A percentile compares a stretch with the other conserved stretches of the same genome.
Conservation (phyloP, 305 asterid genomes). For the Andrographis paniculata region DNA sequence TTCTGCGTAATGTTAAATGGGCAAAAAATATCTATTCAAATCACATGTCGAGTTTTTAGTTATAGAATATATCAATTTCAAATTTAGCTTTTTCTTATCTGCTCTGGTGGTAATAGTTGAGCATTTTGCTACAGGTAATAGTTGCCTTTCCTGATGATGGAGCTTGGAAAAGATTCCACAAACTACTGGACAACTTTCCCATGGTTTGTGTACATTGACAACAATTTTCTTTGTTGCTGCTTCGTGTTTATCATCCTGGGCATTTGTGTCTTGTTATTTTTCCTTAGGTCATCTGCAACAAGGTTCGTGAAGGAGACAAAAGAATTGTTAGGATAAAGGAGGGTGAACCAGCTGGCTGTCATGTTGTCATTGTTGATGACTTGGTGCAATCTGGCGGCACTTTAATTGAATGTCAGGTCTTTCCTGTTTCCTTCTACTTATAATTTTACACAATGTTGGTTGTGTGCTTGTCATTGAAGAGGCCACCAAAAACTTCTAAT, state of each 20-base stretch:
- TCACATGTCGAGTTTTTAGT: too few species aligned
- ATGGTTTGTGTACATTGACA: conserved; percentile 36
- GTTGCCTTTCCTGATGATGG: conserved; percentile 99
- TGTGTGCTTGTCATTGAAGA: neutral
- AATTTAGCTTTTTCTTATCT: neutral
- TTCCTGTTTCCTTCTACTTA: neutral
- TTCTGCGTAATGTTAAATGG: too few species aligned
- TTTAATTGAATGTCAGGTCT: conserved; percentile 72
- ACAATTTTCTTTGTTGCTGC: neutral
- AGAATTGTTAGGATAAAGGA: conserved; percentile 68
- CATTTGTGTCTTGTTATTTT: neutral
- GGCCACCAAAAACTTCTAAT: too few species aligned
- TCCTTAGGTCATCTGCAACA: conserved; percentile 58
- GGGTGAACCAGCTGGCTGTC: conserved; percentile 63
- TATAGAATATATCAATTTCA: too few species aligned
- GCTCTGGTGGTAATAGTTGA: neutral
- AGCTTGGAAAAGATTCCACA: conserved; percentile 99
- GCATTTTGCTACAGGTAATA: conserved; percentile 46
- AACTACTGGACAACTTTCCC: conserved; percentile 70
- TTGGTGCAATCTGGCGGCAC: conserved; percentile 79
- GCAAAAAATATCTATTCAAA: too few species aligned
- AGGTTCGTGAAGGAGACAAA: conserved; percentile 78
- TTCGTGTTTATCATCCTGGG: neutral
- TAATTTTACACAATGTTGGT: neutral
- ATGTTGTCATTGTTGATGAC: conserved; percentile 78